Conservation (phyloP, 1,284 basidiomycete genomes). For the Dichomitus squalens region DNA sequence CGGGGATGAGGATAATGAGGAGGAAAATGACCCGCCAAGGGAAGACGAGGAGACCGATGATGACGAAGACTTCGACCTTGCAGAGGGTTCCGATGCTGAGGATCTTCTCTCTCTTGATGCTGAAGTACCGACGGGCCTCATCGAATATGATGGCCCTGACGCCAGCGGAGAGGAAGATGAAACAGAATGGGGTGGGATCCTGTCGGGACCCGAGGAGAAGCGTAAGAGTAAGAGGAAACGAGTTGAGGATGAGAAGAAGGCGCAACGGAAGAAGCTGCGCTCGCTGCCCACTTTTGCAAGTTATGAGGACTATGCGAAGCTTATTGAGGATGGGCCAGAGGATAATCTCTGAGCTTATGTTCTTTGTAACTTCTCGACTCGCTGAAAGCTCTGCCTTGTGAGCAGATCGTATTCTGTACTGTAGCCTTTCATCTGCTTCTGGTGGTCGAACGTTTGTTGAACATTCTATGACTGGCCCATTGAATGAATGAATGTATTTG, state of each 20-base stretch:
- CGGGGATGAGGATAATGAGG: conserved; percentile 31
- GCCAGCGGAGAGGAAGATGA: conserved; percentile 45
- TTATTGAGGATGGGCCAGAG: conserved; percentile 86
- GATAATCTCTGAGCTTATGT: conserved; percentile 56
- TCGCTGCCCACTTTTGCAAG: conserved; percentile 88
- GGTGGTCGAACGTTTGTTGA: too few relatives aligned
- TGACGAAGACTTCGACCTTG: conserved; percentile 52
- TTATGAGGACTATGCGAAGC: conserved; percentile 93
- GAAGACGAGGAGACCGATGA: conserved; percentile 38
- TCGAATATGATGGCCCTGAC: conserved; percentile 59
- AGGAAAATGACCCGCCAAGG: conserved; percentile 32
- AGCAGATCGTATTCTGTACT: too few relatives aligned
- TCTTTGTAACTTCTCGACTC: too few relatives aligned
- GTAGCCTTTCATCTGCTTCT: too few relatives aligned
- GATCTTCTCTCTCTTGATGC: conserved; percentile 64
- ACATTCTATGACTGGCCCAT: too few relatives aligned
- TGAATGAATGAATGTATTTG: too few relatives aligned
- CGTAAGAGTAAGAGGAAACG: conserved; percentile 55
- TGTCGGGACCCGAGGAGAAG: conserved; percentile 22
- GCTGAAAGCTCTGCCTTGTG: too few relatives aligned
- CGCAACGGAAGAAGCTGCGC: conserved; percentile 74
- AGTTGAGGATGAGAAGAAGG: conserved; percentile 46
- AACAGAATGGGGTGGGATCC: conserved; percentile 59
- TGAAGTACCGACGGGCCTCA: conserved; percentile 54
- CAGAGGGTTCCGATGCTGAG: conserved; percentile 69